Evolutionary conservation across 805 yeast species (phyloP), one percentile per base, ranked within the genome.

Genomic region (Torulaspora delbrueckii): DNA sequence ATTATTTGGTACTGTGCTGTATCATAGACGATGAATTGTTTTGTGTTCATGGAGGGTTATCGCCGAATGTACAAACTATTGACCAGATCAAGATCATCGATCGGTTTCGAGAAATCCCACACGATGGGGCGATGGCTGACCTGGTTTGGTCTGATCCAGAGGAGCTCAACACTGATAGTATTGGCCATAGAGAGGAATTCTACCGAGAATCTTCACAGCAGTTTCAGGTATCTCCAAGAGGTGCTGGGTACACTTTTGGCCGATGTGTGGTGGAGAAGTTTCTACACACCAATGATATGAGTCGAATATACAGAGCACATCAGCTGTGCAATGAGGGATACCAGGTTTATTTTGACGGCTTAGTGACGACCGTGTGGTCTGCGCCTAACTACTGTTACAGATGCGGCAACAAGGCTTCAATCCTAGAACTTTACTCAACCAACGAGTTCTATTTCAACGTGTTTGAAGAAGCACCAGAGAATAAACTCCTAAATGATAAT

Each of bases 51-150:
- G 99, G 99, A 4, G 99, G 99, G 0, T 68, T 93, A 5, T 86
- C 96, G 4, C 99, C 99, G 0, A 86, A 89, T 52, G 87, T 95
- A 38, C 98, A 91, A 60, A 86, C 93, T 6, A 76, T 93, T 18
- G 97, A 93, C 62, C 97, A 95, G 54, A 87, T 93, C 42, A 75
- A 85, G 52, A 81, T 93, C 12, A 82, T 95, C 7, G 99, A 93
- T 66, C 66, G 99, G 48, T 91, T 89, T 62, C 79, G 82, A 53
- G 99, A 93, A 63, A 88, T 95, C 9, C 99, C 99, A 0, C 99
- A 95, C 57, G 99, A 93, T 63, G 99, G 99, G 0, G 96, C 97
- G 12, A 93, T 93, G 97, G 99, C 99, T 1, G 99, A 93, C 65
- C 71, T 93, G 41, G 98, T 93, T 14, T 93, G 99, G 99, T 83